These are phyloP conservation scores for Plectosphaerella plurivora DNA, from an alignment of 2,329 filamentous ascomycete species.

Conservation along the genomic window DNA sequence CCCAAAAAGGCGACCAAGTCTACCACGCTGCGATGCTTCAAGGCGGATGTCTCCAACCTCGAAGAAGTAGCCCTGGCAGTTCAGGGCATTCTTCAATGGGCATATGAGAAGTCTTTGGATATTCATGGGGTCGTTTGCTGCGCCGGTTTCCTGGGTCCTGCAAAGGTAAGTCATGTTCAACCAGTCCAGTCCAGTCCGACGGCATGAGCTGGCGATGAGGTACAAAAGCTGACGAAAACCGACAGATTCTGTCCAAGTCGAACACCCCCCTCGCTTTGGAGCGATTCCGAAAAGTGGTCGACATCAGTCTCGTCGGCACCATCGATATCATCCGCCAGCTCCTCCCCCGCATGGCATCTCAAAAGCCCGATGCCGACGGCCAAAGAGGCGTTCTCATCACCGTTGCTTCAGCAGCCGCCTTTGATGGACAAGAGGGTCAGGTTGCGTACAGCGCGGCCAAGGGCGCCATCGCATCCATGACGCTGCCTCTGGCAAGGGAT, in stretches of 20 bases:
- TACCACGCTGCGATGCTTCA: conserved; percentile 56
- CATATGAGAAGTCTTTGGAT: conserved; percentile 53
- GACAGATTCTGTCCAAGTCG: conserved; percentile 60
- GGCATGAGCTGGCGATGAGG: too few relatives aligned
- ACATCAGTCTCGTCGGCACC: conserved; percentile 72
- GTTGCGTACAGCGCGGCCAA: conserved; percentile 85
- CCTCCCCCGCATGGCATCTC: conserved; percentile 58
- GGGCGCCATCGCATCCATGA: conserved; percentile 78
- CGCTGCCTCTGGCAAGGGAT: conserved; percentile 80
- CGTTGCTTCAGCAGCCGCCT: conserved; percentile 73
- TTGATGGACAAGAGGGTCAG: conserved; percentile 83
- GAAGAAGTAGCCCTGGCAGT: conserved; percentile 60
- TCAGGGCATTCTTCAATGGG: conserved; percentile 55
- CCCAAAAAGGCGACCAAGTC: conserved; percentile 50
- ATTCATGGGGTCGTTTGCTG: conserved; percentile 73
- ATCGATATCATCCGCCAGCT: conserved; percentile 69
- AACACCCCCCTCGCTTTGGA: conserved; percentile 57
- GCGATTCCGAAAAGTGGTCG: conserved; percentile 67
- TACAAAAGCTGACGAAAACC: background rate
- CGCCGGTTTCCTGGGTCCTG: conserved; percentile 67
- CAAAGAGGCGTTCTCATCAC: conserved; percentile 75
- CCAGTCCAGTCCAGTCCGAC: too few relatives aligned
- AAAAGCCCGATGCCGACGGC: conserved; percentile 47
- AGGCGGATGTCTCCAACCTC: conserved; percentile 63
- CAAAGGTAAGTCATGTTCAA: conserved; percentile 43